Evolutionary conservation across 768 basidiomycete genomes (phyloP), one percentile per base, ranked within the genome.

Genomic region (Auriscalpium vulgare): DNA sequence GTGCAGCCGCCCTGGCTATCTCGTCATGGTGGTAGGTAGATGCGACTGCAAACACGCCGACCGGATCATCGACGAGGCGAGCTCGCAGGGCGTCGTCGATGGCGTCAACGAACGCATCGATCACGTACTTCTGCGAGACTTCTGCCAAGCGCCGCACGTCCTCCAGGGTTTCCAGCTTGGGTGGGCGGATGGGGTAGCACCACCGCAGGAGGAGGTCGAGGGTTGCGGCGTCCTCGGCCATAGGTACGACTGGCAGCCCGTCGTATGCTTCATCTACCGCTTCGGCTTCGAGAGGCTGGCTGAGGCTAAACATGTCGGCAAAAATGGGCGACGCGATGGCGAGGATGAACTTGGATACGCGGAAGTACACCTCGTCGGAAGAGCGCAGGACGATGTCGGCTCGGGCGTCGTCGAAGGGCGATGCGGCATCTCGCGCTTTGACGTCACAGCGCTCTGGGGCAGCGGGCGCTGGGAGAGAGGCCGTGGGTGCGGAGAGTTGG

Each of bases 241-340:
- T 13, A 7, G 14, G 13, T 16, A 48, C 23, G 47, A 48, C 47
- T 3, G 47, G 47, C 3, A 48, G 47, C 11, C 47, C 47, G 7
- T 34, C 47, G 5, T 9, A 29, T 4, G 8, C 34, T 17, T 3
- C 40, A 4, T 17, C 7, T 2, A 6, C 40, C 0, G 40, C 13
- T 2, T 13, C 13, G 2, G 6, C 40, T 2, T 43, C 40, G 17
- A 43, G 14, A 6, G 68, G 59, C 19, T 71, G 65, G 4, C 67
- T 65, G n/a, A 48, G 14, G 47, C 17, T 48, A 8, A 51, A 37
- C 29, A 51, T 34, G 36, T 21, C 38, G n/a, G n/a, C 37, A 35
- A 50, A 37, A 8, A 50, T 21, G 23, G 29, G 34, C 11, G 54
- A 55, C 34, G 54, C 48, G 11, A 37, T 23, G 19, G 34, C 9